Base-by-base conservation (phyloP, 305 asterid species). In the Lippia alba region DNA sequence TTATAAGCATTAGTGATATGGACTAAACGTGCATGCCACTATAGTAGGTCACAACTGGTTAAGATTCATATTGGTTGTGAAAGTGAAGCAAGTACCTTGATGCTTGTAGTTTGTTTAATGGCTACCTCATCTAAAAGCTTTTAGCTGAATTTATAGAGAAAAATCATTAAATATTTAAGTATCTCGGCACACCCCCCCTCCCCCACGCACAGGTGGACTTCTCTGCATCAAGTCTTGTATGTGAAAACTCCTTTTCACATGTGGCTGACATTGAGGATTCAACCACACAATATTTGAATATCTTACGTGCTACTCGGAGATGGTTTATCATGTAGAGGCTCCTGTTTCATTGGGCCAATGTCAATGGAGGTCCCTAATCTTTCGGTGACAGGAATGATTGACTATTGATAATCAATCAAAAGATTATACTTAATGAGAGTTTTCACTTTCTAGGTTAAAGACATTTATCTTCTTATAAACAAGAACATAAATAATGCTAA, bases 1-100 rank as follows among this genome's bases (percentile, higher is more conserved):
- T 55, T 19, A 20, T 69, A 32, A 44, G 68, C 49, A 69, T 56
- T 67, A 71, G 56, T 49, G 40, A 39, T 61, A 62, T 36, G 8
- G 64, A 75, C 72, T 51, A 41, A 33, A 57, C 49, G 55, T 58
- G 60, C 62, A 60, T 67, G 67, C 76, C 59, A 68, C 62, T 75
- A 44, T 54, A 32, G 2, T 20, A 56, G 53, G 44, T 61, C 58
- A 55, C 48, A 60, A 54, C 61, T 58, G 64, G 61, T 58, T 53
- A 45, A 15, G 46, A 64, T 60, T 73, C 51, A 50, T 66, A 30
- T 36, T 64, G 41, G 48, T 56, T 65, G 57, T 56, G 41, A 16
- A 56, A 17, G 55, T 24, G 60, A 72, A 70, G 61, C 9, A 71
- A 66, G 61, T 56, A 54, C 33, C 54, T 9, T 17, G 12, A 69